Conservation (phyloP, 257 asterid genomes). For the Craterostigma plantagineum region DNA sequence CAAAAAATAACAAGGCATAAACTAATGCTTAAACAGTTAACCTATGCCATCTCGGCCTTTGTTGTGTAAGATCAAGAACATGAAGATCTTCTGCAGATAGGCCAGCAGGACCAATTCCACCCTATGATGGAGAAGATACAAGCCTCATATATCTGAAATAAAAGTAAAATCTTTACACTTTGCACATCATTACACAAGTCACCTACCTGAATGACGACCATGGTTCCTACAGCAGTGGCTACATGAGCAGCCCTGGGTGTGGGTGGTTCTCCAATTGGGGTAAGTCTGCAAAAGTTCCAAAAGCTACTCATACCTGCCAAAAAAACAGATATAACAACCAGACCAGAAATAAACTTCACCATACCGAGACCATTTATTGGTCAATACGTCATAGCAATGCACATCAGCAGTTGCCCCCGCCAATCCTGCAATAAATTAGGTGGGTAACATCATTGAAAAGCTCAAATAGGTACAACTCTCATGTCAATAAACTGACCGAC, state of each 20-base stretch:
- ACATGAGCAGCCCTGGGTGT: constrained; percentile 99
- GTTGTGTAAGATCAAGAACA: constrained; percentile 91
- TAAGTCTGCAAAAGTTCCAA: constrained; percentile 34
- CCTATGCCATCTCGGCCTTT: constrained; percentile 98
- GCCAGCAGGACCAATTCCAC: constrained; percentile 98
- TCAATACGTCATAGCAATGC: constrained; percentile 74
- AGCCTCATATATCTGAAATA: constrained; percentile 1
- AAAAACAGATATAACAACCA: constrained; percentile 4
- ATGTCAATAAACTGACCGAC: not conserved
- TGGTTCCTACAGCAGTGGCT: constrained; percentile 96
- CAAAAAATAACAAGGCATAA: not conserved
- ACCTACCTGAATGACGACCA: constrained; percentile 97
- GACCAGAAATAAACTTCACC: not conserved
- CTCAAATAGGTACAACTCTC: not conserved
- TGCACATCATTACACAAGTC: constrained; percentile 5
- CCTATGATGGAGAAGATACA: constrained; percentile 22
- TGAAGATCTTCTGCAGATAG: constrained; percentile 98
- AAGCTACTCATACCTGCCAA: constrained; percentile 11
- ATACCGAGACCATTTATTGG: constrained; percentile 94
- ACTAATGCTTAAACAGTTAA: constrained; percentile 14
- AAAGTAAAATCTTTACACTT: constrained; percentile 1
- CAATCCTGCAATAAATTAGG: constrained; percentile 46
- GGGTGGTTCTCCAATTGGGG: constrained; percentile 98
- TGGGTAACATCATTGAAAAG: not conserved
- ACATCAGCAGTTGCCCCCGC: constrained; percentile 99